These are phyloP conservation scores for Mycosphaerelloides madeirae DNA, from an alignment of 2,329 filamentous ascomycete species.

Conservation along the genomic window DNA sequence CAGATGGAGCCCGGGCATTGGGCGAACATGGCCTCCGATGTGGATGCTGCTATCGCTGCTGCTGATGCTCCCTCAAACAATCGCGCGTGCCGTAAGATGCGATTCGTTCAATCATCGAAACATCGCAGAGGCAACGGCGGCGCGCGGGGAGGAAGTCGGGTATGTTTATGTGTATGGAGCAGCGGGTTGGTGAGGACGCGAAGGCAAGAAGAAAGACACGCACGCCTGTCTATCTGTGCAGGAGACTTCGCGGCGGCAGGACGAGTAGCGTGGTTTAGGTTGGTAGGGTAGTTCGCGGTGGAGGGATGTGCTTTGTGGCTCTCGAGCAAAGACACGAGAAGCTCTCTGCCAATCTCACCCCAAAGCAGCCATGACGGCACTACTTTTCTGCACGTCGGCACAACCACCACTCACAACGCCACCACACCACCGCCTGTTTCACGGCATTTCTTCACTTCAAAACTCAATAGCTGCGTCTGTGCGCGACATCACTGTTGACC, in stretches of 20 bases:
- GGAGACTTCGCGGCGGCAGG: too few species aligned
- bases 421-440: too few species aligned
- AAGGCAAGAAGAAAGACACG: too few species aligned
- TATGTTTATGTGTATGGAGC: background rate
- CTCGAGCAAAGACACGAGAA: background rate
- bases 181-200: background rate
- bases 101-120: slow-evolving; percentile 4
- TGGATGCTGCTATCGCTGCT: background rate
- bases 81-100: background rate
- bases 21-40: slow-evolving; percentile 39
- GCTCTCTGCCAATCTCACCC: background rate
- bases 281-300: too few species aligned
- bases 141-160: too few species aligned
- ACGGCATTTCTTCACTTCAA: background rate
- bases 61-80: slow-evolving; percentile 1
- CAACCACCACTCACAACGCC: too few species aligned
- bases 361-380: too few species aligned
- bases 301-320: background rate
- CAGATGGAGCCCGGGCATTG: slow-evolving; percentile 56
- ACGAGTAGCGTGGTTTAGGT: too few species aligned
- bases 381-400: too few species aligned
- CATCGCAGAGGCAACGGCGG: background rate
- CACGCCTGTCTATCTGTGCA: too few species aligned
- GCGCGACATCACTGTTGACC: too few species aligned
- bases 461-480: too few species aligned